Conservation (phyloP, 2,329 filamentous ascomycete genomes). For the Rhinocladiella similis region DNA sequence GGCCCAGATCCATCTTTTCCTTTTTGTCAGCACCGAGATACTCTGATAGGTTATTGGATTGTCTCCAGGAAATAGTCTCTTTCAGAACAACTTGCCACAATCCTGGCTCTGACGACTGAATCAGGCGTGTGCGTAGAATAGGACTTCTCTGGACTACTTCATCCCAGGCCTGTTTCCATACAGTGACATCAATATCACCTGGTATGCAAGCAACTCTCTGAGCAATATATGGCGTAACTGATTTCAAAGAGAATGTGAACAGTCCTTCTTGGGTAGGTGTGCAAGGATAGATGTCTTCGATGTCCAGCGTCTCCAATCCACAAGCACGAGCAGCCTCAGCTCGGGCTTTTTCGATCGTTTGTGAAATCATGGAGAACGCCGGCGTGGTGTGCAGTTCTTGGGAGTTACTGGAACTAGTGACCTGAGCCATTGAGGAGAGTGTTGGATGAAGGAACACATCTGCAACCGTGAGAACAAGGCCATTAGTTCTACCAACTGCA, state of each 20-base stretch:
- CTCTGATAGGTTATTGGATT: conserved; percentile 32
- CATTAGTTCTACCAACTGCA: conserved; percentile 23
- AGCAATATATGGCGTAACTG: conserved; percentile 50
- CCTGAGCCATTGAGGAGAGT: conserved; percentile 45
- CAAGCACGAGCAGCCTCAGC: conserved; percentile 41
- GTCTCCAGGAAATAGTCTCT: conserved; percentile 38
- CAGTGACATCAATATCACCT: conserved; percentile 38
- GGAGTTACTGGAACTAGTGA: conserved; percentile 37
- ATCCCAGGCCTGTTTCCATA: conserved; percentile 51
- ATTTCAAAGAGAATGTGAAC: conserved; percentile 49
- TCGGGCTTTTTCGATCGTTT: conserved; percentile 34
- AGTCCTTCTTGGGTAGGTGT: conserved; percentile 47
- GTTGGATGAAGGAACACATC: conserved; percentile 40
- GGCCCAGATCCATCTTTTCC: conserved; percentile 38
- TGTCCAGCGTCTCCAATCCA: conserved; percentile 30
- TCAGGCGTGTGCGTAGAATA: conserved; percentile 51
- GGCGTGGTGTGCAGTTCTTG: conserved; percentile 20
- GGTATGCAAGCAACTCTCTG: conserved; percentile 46
- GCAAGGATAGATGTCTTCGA: conserved; percentile 45
- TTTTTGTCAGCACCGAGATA: conserved; percentile 31
- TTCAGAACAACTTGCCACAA: conserved; percentile 44
- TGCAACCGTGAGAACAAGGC: conserved; percentile 28
- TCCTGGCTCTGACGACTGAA: conserved; percentile 38
- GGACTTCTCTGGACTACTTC: conserved; percentile 45
- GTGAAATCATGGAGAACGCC: conserved; percentile 34